These are phyloP conservation scores for Oropetium thomaeum DNA, from an alignment of 176 grass and related monocot species.

Conservation along the genomic window DNA sequence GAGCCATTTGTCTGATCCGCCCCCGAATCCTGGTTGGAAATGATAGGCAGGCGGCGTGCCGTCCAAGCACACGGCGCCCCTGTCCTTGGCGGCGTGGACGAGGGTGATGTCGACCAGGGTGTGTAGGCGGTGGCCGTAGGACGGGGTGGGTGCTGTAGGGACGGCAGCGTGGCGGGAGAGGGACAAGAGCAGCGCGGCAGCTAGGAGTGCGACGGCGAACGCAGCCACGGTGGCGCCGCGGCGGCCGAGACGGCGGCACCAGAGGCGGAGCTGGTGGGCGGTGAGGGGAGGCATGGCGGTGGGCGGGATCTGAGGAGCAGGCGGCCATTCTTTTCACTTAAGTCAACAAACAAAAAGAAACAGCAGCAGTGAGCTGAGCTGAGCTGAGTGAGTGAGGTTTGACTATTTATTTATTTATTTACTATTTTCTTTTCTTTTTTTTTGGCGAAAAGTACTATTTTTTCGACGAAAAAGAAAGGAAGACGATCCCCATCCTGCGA, in stretches of 20 bases:
- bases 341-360: neutral
- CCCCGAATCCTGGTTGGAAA: conserved; percentile 53
- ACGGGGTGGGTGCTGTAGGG: neutral
- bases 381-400: too few relatives aligned
- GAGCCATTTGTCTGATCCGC: conserved; percentile 61
- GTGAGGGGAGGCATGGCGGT: conserved; percentile 4
- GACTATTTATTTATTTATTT: too few relatives aligned
- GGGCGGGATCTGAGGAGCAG: neutral
- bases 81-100: conserved; percentile 18
- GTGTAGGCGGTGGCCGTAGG: conserved; percentile 44
- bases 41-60: conserved; percentile 66
- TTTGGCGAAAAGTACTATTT: too few relatives aligned
- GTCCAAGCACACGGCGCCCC: conserved; percentile 59
- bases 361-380: too few relatives aligned
- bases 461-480: too few relatives aligned
- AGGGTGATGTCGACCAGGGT: conserved; percentile 45
- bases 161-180: neutral
- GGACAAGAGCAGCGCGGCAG: conserved; percentile 14
- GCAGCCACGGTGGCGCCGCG: neutral
- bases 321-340: too few relatives aligned
- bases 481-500: too few relatives aligned
- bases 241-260: conserved; percentile 23
- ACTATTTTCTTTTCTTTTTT: too few relatives aligned
- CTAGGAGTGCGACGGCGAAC: conserved; percentile 3
- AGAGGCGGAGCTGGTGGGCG: conserved; percentile 14